Evolutionary conservation across 345 rosid genomes (phyloP), one percentile per base, ranked within the genome.

Genomic region (Laguncularia racemosa): DNA sequence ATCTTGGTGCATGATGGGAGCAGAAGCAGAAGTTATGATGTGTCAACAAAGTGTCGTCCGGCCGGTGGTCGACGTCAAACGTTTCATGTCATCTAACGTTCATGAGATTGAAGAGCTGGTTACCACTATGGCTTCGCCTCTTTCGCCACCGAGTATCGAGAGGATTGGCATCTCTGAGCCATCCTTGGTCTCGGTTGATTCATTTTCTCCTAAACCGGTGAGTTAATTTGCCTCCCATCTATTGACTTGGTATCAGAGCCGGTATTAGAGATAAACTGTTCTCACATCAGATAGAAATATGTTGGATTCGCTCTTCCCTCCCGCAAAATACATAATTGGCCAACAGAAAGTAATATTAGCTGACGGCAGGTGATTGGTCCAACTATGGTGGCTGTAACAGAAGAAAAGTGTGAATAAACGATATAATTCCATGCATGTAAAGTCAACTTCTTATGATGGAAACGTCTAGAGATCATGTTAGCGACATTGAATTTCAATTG

Each of bases 1-100:
- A 33, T 33, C 40, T 10, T 33, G 9, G 40, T 33, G 40, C 40
- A 71, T 69, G 58, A 83, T 86, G 91, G 86, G 72, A 40, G 85
- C 85, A 60, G 95, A 80, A 74, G 76, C 81, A 55, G 86, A 82
- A 71, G 64, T 81, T 59, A 74, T 73, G 40, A 33, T 7, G 68
- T 65, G 74, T 53, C 80, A 72, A 62, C 81, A 76, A 72, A 80
- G 78, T 68, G 69, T 76, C 17, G 40, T 33, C 40, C 40, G 6
- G 7, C 73, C 84, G 55, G 74, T 67, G 62, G 57, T 79, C 63
- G 88, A 81, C 56, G 83, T 78, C 52, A 68, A 53, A 17, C 59
- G 59, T 59, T 78, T 57, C 50, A 47, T 64, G 67, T 73, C 60
- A 48, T 55, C 54, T 62, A 58, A 21, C 5, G 65, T 62, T 47